Evolutionary conservation across 139 green algal species (phyloP).

Genomic region (Chlorella sp.): DNA sequence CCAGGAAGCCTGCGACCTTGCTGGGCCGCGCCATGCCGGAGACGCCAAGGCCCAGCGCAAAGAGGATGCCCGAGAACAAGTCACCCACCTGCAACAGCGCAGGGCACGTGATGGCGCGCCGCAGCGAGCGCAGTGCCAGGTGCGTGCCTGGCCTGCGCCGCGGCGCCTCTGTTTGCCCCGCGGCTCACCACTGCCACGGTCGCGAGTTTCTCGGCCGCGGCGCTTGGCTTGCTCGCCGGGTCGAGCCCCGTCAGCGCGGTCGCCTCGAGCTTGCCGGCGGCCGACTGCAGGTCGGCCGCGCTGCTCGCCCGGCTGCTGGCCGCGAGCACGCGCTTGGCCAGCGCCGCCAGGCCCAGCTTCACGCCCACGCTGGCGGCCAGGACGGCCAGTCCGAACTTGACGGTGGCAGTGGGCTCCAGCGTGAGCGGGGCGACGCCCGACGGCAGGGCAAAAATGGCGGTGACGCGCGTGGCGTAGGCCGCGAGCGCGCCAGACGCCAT

Average conservation of each 20-base stretch:
- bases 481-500: slow-evolving; percentile 59
- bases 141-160: too few relatives aligned
- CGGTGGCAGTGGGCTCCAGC: background rate
- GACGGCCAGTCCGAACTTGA: slow-evolving; percentile 12
- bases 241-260: too few relatives aligned
- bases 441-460: slow-evolving; percentile 16
- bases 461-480: slow-evolving; percentile 20
- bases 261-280: too few relatives aligned
- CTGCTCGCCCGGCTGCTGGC: too few relatives aligned
- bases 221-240: too few relatives aligned
- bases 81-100: slow-evolving; percentile 22
- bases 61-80: slow-evolving; percentile 55
- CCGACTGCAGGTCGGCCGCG: too few relatives aligned
- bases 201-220: too few relatives aligned
- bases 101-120: background rate
- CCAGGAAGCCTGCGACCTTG: slow-evolving; percentile 56
- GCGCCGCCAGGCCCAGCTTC: background rate
- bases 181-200: too few relatives aligned
- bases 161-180: too few relatives aligned
- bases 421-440: slow-evolving; percentile 8
- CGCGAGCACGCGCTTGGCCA: too few relatives aligned
- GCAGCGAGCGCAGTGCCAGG: background rate
- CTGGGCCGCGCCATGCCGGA: slow-evolving; percentile 70
- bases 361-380: slow-evolving; percentile 1
- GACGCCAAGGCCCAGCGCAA: slow-evolving; percentile 66